Conservation (phyloP, 345 rosid genomes). For the Zanthoxylum bungeanum region DNA sequence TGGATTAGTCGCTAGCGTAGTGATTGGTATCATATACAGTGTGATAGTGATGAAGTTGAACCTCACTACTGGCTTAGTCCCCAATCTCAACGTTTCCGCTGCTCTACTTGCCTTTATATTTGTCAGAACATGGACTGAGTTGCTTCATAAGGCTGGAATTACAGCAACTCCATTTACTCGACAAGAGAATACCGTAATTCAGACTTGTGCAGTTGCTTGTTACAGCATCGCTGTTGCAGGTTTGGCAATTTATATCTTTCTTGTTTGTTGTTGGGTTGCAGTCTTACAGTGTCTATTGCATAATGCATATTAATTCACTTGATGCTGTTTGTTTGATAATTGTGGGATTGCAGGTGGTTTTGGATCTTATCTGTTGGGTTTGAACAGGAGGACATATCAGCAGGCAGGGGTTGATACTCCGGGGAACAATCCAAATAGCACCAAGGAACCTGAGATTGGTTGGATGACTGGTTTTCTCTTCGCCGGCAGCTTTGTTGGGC, state of each 20-base stretch:
- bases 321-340: neutral
- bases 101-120: conserved; percentile 82
- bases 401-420: conserved; percentile 55
- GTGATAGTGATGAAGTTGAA: conserved; percentile 85
- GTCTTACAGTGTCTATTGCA: neutral
- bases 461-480: conserved; percentile 92
- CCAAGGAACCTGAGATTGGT: conserved; percentile 78
- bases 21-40: conserved; percentile 78
- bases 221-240: conserved; percentile 93
- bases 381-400: conserved; percentile 66
- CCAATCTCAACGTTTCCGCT: conserved; percentile 94
- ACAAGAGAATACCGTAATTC: conserved; percentile 89
- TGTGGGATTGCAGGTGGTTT: conserved; percentile 68
- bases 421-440: conserved; percentile 66
- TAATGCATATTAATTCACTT: neutral
- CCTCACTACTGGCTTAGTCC: conserved; percentile 90
- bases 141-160: conserved; percentile 70
- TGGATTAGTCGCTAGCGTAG: conserved; percentile 62
- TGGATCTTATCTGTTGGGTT: conserved; percentile 84
- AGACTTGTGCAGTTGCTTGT: conserved; percentile 94
- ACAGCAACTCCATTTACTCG: conserved; percentile 70
- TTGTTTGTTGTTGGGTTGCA: neutral
- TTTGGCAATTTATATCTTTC: conserved; percentile 8
- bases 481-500: conserved; percentile 72
- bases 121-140: conserved; percentile 73